Conservation (phyloP, 2,329 filamentous ascomycete genomes). For the Tricladium varicosporioides region DNA sequence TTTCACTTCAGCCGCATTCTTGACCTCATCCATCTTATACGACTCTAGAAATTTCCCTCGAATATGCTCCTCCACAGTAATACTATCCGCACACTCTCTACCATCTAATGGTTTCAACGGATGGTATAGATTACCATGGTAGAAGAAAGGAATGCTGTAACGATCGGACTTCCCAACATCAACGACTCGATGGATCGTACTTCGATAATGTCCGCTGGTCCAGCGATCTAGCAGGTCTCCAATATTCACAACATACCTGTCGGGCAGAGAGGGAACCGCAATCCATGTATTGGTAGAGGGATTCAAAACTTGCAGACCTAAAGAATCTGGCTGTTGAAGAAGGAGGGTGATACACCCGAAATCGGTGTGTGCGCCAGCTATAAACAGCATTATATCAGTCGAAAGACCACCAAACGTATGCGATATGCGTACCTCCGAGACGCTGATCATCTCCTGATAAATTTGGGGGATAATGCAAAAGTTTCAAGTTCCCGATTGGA, state of each 20-base stretch:
- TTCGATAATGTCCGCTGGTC: conserved; percentile 49
- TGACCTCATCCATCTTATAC: neutral
- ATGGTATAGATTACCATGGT: conserved; percentile 47
- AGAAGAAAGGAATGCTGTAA: conserved; percentile 53
- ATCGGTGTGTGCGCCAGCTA: conserved; percentile 48
- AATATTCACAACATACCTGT: conserved; percentile 47
- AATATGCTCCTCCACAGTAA: conserved; percentile 18
- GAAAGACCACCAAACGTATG: neutral
- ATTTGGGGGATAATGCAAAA: conserved; percentile 48
- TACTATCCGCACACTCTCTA: neutral
- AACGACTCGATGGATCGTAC: conserved; percentile 50
- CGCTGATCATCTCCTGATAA: conserved; percentile 20
- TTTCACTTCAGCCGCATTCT: neutral
- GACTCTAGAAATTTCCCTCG: neutral
- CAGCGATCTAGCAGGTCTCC: conserved; percentile 46
- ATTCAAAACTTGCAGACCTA: conserved; percentile 50
- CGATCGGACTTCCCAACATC: conserved; percentile 46
- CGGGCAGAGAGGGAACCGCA: conserved; percentile 39
- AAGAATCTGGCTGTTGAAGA: conserved; percentile 44
- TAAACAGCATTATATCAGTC: conserved; percentile 30
- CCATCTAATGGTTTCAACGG: conserved; percentile 18
- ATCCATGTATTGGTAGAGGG: conserved; percentile 40
- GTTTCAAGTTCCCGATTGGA: conserved; percentile 39
- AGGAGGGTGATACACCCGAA: conserved; percentile 52
- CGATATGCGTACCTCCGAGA: conserved; percentile 7